Conservation (phyloP, 2,329 filamentous ascomycete genomes). For the Xylariomycetidae sp. region DNA sequence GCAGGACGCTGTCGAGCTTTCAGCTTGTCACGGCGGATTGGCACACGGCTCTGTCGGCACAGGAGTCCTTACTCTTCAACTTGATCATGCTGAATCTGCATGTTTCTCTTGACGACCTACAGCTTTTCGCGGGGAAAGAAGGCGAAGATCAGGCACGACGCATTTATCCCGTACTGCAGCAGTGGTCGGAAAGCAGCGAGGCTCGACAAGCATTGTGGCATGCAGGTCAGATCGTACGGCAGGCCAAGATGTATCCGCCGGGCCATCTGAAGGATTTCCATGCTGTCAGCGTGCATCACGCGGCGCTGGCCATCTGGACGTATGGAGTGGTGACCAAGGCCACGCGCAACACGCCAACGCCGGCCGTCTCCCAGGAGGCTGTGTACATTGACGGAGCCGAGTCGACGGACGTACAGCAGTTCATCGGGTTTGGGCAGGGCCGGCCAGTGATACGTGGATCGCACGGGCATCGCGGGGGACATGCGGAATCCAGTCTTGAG, state of each 20-base stretch:
- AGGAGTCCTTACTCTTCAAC: slow-evolving; percentile 43
- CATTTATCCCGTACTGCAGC: slow-evolving; percentile 51
- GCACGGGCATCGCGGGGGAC: slow-evolving; percentile 18
- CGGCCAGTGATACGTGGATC: slow-evolving; percentile 39
- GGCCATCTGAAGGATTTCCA: slow-evolving; percentile 58
- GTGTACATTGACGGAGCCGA: slow-evolving; percentile 54
- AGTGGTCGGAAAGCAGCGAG: slow-evolving; percentile 51
- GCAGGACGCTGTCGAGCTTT: slow-evolving; percentile 47
- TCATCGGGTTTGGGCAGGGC: slow-evolving; percentile 50
- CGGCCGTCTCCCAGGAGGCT: slow-evolving; percentile 26
- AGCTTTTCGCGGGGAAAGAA: slow-evolving; percentile 62
- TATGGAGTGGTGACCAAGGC: slow-evolving; percentile 55
- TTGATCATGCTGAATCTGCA: slow-evolving; percentile 59
- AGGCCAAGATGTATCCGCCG: slow-evolving; percentile 48
- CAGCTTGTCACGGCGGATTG: slow-evolving; percentile 36
- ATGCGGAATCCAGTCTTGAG: slow-evolving; percentile 38
- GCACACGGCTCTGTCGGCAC: slow-evolving; percentile 36
- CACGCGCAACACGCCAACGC: slow-evolving; percentile 24
- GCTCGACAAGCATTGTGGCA: slow-evolving; percentile 60
- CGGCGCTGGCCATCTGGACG: slow-evolving; percentile 61
- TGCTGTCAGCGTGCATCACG: slow-evolving; percentile 64
- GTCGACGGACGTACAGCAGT: slow-evolving; percentile 46
- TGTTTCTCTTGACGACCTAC: slow-evolving; percentile 58
- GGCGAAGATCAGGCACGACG: slow-evolving; percentile 58
- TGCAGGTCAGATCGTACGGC: slow-evolving; percentile 60